Base-by-base conservation (phyloP, 495 filamentous ascomycete genomes). In the Parmelia sp. region DNA sequence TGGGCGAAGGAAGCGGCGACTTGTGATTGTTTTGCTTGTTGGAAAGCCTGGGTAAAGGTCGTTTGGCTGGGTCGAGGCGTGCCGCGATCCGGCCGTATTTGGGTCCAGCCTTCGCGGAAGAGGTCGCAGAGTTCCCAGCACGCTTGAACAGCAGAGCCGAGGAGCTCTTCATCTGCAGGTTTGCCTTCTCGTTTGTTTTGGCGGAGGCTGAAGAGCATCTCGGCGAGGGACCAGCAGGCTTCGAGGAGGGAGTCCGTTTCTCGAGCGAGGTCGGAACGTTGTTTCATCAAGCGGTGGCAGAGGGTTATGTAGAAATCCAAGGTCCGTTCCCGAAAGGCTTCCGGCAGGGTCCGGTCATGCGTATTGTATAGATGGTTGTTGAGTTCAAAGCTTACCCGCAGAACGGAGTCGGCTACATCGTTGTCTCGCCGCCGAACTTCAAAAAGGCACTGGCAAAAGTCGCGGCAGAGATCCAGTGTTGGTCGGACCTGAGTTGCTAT, bases 91-190 rank as follows among this genome's bases (percentile, higher is more conserved):
- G 92, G 90, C 49, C 88, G 84, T 37, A 94, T 84, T 71, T 96
- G 88, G 35, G 91, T 91, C 91, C 91, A 96, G 15, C 92, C 91
- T 78, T 94, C 90, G 40, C 91, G 83, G 77, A 96, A 96, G 57
- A 96, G 86, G 76, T 96, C 92, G 73, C 90, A 95, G 33, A 96
- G 84, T 68, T 96, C 92, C 92, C 92, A 96, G 74, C 92, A 96
- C 9, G 92, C 89, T 70, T 96, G 91, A 4, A 96, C 88, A 0
- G 92, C 90, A 4, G 89, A 92, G 21, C 89, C 87, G 9, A 96
- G 80, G 10, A 96, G 78, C 69, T 94, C 91, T 71, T 92, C 90
- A 69, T 95, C 90, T 0, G 89, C 78, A 0, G 76, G 73, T 69
- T 86, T 91, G 45, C 84, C 85, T 67, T 93, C 89, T 39, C 85